A percentile compares a stretch with the other conserved stretches of the same genome.
phyloP scores from a whole-genome alignment of 192 early-diverging fungal species.

The Phlyctochytrium bullatum region DNA sequence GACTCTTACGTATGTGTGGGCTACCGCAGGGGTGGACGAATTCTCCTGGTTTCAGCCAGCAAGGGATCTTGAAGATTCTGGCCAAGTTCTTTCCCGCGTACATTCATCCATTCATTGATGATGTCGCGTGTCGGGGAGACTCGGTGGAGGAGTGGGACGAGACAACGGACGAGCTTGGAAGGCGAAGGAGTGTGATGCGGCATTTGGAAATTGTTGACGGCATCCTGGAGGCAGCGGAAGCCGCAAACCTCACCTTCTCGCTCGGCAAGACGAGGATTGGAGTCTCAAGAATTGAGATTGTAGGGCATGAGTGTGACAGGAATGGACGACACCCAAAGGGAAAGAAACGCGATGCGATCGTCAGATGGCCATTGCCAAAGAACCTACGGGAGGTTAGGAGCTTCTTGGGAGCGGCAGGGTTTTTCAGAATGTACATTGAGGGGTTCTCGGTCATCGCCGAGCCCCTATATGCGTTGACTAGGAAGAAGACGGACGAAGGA shows the following conservation, averaged over 20 bases:
- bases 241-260: background rate
- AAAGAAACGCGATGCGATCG: slow-evolving; percentile 1
- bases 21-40: background rate
- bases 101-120: background rate
- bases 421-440: background rate
- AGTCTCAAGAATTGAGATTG: background rate
- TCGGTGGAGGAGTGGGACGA: background rate
- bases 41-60: background rate
- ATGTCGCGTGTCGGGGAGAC: background rate
- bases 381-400: background rate
- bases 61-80: background rate
- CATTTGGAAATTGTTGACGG: background rate
- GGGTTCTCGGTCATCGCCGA: background rate
- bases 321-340: background rate
- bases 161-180: background rate
- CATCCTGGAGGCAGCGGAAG: background rate
- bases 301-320: background rate
- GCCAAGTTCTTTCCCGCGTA: background rate
- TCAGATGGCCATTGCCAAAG: background rate
- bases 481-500: background rate
- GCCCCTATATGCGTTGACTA: background rate
- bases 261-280: background rate
- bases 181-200: background rate
- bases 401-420: background rate
- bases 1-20: background rate